Evolutionary conservation across 331 rosid genomes (phyloP).

Genomic region (Spiraea crenata): DNA sequence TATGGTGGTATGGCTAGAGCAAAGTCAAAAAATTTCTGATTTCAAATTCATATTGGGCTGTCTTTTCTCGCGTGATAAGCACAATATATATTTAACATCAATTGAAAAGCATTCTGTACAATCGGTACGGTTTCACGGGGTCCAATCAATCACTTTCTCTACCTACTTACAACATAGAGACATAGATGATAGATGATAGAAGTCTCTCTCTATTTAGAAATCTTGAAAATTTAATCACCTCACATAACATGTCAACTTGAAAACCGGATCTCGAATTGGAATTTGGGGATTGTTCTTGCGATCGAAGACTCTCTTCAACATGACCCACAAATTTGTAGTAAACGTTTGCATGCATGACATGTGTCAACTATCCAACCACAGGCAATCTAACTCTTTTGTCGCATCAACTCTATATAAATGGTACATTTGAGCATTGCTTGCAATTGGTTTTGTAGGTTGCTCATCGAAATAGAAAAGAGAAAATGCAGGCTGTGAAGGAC

Average conservation of each 20-base stretch:
- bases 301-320: background rate
- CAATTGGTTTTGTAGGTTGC: constrained; percentile 1
- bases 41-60: no score
- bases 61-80: no score
- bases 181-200: no score
- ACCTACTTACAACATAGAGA: no score
- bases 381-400: background rate
- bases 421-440: background rate
- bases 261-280: constrained; percentile 7
- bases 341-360: background rate
- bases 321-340: constrained; percentile 2
- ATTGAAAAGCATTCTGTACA: no score
- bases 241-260: background rate
- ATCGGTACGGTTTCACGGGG: no score
- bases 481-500: constrained; percentile 78
- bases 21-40: no score
- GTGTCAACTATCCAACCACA: background rate
- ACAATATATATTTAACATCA: no score
- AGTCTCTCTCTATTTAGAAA: no score
- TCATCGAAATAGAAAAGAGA: background rate
- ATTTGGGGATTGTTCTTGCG: background rate
- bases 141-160: no score
- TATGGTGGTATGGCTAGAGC: no score
- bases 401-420: constrained; percentile 8
- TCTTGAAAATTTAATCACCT: no score